A percentile compares a stretch with the other conserved stretches of the same genome.
Evolutionary conservation across 192 early-diverging fungal genomes (phyloP).

Genomic region (Lobosporangium transversale): DNA sequence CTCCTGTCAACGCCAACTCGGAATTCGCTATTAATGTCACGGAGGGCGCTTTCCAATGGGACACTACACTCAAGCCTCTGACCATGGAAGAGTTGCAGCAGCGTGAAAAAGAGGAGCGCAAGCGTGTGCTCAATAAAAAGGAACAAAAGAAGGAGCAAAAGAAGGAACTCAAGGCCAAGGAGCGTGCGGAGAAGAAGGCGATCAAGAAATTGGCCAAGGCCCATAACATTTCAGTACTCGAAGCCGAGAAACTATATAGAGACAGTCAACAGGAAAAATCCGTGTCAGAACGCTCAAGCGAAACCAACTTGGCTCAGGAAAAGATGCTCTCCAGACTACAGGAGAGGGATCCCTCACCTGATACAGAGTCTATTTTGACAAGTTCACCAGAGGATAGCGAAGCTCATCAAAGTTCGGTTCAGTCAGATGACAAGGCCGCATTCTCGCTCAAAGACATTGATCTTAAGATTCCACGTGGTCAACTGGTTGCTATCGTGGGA

Average conservation of each 20-base stretch:
- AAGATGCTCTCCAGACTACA: slow-evolving; percentile 31
- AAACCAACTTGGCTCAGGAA: slow-evolving; percentile 49
- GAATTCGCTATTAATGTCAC: slow-evolving; percentile 64
- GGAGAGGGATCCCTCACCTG: slow-evolving; percentile 39
- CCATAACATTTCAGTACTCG: slow-evolving; percentile 19
- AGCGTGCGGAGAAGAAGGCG: slow-evolving; percentile 33
- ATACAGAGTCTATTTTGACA: slow-evolving; percentile 45
- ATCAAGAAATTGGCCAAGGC: slow-evolving; percentile 45
- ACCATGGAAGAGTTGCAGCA: slow-evolving; percentile 54
- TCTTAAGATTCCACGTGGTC: slow-evolving; percentile 57
- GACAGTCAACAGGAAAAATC: slow-evolving; percentile 20
- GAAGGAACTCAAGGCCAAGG: slow-evolving; percentile 47
- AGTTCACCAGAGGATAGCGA: background rate
- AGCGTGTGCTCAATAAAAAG: slow-evolving; percentile 44
- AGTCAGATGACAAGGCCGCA: slow-evolving; percentile 59
- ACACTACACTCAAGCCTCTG: slow-evolving; percentile 54
- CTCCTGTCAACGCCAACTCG: slow-evolving; percentile 49
- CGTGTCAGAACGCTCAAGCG: slow-evolving; percentile 38
- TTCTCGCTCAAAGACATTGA: slow-evolving; percentile 56
- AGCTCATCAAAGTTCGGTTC: slow-evolving; percentile 22
- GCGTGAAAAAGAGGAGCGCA: slow-evolving; percentile 47
- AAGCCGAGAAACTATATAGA: slow-evolving; percentile 30
- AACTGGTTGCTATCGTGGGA: slow-evolving; percentile 85
- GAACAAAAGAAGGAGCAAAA: slow-evolving; percentile 53
- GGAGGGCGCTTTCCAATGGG: slow-evolving; percentile 76